Evolutionary conservation across 441 rosid genomes (phyloP), one percentile per base, ranked within the genome.

Genomic region (Gossypium laxum): DNA sequence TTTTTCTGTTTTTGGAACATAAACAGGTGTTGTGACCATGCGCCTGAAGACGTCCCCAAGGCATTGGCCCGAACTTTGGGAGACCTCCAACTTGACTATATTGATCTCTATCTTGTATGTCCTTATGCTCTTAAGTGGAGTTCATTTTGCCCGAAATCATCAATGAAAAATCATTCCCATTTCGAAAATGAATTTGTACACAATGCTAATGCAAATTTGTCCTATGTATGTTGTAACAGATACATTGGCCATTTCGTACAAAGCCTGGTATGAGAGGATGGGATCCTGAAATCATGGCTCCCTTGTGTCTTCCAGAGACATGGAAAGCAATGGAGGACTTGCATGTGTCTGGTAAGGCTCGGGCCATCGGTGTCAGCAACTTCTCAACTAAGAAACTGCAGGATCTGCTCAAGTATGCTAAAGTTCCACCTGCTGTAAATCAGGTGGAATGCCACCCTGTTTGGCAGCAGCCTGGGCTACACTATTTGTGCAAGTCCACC

Each of bases 391-490:
- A 80, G 78, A 86, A 86, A 82, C 74, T 85, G 38, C 73, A 76
- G 55, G 85, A 85, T 66, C 75, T 83, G 64, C 48, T 83, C n/a
- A 48, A 57, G 61, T 50, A n/a, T 58, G 86, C 87, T 0, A 81
- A 81, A 70, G 81, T 87, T 24, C 70, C 77, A 0, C 87, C 89
- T 28, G 87, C 86, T 8, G 91, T 83, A 34, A 85, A 82, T 75
- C 91, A 85, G 79, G 89, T 82, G 7, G 91, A 85, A 69, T 82
- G 89, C 76, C 85, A 85, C 70, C 84, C 85, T 8, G 89, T 79
- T 10, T 85, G 91, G 87, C 85, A 83, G 82, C 87, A 84, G 70
- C 77, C 85, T 41, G 77, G 51, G 0, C 83, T 87, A 61, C 91
- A 84, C 60, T 57, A 74, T 22, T 76, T 84, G 48, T 87, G 91